Evolutionary conservation across 2,329 filamentous ascomycete genomes (phyloP), one percentile per base, ranked within the genome.

Genomic region (Aspergillus fischeri): DNA sequence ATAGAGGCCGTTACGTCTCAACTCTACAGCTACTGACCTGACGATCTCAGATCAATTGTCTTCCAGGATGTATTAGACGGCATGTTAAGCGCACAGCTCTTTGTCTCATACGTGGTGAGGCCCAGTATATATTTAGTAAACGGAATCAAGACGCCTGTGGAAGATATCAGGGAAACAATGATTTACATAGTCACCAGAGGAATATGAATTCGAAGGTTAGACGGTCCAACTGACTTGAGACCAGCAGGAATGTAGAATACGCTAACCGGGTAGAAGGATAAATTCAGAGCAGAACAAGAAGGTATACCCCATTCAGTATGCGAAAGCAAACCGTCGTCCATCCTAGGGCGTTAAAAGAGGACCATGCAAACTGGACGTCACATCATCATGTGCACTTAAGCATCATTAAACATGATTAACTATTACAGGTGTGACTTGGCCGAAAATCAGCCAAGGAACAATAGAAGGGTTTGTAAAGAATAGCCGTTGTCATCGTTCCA

Each of bases 401-500:
- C 58, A 50, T 64, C 60, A 58, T 63, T 60, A 59, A 25, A 27
- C 60, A 65, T 63, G 60, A 64, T 64, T 65, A 64, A 47, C 21
- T 51, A 63, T 56, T 54, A 63, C 51, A 41, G 29, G 49, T 21
- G 35, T 50, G 42, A 10, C 29, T 35, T 24, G 44, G 25, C 29
- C 21, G 5, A 21, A 54, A 27, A 53, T 32, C 54, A 56, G 51
- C 41, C 28, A 48, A 53, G 53, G 53, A 59, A 32, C 50, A 53
- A 56, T 52, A 61, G 38, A 53, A 21, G 32, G 32, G 54, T 35
- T 55, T 52, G 54, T 57, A 56, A 53, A 47, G 29, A 54, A 27
- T 45, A 60, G 53, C n/a, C 17, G 42, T 45, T 17, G 52, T 70
- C 69, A 76, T 65, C 74, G 74, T 62, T 75, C 75, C 55, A 73